Conservation (phyloP, 2,329 filamentous ascomycete genomes). For the Drechslerella dactyloides region DNA sequence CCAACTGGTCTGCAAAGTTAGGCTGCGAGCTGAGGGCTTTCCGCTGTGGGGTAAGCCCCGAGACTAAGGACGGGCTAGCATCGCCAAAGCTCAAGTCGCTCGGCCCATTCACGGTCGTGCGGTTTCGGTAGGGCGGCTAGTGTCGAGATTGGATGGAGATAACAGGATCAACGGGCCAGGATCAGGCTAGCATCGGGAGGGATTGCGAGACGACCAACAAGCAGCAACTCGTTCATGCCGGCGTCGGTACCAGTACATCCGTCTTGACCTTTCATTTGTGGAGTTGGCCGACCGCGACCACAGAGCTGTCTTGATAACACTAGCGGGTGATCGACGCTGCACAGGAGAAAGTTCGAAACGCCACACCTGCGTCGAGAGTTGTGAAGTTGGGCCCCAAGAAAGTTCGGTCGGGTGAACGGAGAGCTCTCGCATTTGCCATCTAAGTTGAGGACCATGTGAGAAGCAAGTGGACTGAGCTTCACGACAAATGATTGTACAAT, state of each 20-base stretch:
- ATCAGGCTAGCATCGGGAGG: conserved; percentile 16
- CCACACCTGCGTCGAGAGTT: conserved; percentile 22
- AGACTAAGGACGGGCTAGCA: no score
- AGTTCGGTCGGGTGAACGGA: neutral
- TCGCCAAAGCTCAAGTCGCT: neutral
- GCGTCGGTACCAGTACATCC: conserved; percentile 14
- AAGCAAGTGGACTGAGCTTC: neutral
- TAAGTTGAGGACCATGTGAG: neutral
- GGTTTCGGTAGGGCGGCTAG: neutral
- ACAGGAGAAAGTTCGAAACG: conserved; percentile 36
- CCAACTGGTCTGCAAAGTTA: neutral
- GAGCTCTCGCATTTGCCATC: neutral
- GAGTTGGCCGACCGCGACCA: neutral
- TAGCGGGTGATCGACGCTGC: conserved; percentile 50
- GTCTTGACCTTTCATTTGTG: neutral
- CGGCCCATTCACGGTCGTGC: no score
- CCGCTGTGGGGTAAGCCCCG: conserved; percentile 16
- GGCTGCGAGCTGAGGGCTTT: conserved; percentile 13
- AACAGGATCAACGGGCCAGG: neutral
- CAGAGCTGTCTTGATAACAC: conserved; percentile 24
- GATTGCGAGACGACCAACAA: neutral
- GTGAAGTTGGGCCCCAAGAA: neutral
- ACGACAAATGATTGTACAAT: neutral
- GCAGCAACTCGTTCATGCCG: neutral
- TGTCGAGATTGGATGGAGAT: conserved; percentile 13